Percentiles rank a stretch among this genome's conserved stretches.
Evolutionary conservation across 805 yeast genomes (phyloP).

Genomic region (Lipomyces chichibuensis): DNA sequence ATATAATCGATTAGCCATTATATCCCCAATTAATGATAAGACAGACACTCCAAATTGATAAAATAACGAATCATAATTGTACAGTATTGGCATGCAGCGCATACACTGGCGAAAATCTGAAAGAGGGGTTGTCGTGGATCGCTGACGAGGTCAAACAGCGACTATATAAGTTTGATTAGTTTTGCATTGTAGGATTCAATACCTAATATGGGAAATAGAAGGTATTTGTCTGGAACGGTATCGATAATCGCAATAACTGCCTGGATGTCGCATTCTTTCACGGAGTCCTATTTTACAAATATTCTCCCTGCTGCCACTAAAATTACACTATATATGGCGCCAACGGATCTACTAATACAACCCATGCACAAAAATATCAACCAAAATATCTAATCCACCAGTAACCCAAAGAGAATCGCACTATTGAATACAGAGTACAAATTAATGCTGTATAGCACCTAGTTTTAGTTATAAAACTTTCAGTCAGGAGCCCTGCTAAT

Average conservation of each 20-base stretch:
- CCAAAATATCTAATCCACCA: background rate
- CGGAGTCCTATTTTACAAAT: background rate
- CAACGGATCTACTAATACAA: background rate
- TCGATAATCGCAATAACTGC: background rate
- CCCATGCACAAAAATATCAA: background rate
- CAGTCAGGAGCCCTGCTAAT: conserved; percentile 19
- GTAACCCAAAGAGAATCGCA: too few relatives aligned
- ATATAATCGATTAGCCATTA: background rate
- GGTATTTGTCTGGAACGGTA: background rate
- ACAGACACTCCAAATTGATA: conserved; percentile 42
- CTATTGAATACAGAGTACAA: background rate
- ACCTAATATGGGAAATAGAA: background rate
- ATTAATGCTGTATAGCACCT: background rate
- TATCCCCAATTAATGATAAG: background rate
- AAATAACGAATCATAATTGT: conserved; percentile 49
- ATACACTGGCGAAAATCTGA: conserved; percentile 49
- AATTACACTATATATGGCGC: background rate
- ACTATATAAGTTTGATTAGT: conserved; percentile 40
- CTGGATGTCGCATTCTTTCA: background rate
- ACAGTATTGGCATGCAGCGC: conserved; percentile 55
- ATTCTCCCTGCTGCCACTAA: background rate
- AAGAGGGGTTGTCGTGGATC: conserved; percentile 51
- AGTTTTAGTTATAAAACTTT: background rate
- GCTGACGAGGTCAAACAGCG: conserved; percentile 48
- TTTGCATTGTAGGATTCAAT: background rate